Evolutionary conservation across 225 moss, liverwort and hornwort species (phyloP).

Genomic region (Climacium dendroides): DNA sequence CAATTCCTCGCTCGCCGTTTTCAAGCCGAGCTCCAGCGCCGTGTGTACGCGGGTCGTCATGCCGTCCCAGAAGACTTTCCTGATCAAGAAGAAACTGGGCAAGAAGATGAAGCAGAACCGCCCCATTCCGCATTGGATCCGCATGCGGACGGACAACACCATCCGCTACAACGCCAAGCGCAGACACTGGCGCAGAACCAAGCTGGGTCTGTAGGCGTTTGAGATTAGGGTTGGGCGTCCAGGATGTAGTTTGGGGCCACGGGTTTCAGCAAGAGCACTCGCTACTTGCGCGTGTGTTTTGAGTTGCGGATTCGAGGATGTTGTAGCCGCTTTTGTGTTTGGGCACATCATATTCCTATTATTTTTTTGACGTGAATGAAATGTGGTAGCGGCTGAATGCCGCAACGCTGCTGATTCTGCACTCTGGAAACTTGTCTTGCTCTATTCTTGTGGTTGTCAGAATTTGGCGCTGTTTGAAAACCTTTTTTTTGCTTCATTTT

Average conservation of each 20-base stretch:
- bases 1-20: not conserved
- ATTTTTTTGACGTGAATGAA: not conserved
- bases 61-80: slow-evolving; percentile 89
- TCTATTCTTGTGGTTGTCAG: not conserved
- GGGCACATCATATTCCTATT: not conserved
- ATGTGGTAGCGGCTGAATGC: not conserved
- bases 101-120: slow-evolving; percentile 91
- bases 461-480: not conserved
- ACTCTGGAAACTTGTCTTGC: not conserved
- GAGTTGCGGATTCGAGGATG: not conserved
- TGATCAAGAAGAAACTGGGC: slow-evolving; percentile 83
- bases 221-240: not conserved
- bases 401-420: not conserved
- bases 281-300: not conserved
- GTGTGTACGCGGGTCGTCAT: not conserved
- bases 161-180: slow-evolving; percentile 93
- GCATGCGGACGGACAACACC: slow-evolving; percentile 81
- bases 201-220: slow-evolving; percentile 61
- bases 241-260: not conserved
- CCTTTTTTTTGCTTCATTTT: not conserved
- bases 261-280: not conserved
- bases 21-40: not conserved
- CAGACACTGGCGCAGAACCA: slow-evolving; percentile 89
- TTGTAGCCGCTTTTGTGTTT: not conserved
- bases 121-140: slow-evolving; percentile 89